Evolutionary conservation across 2,329 filamentous ascomycete genomes (phyloP), one percentile per base, ranked within the genome.

Genomic region (Alternaria dauci): DNA sequence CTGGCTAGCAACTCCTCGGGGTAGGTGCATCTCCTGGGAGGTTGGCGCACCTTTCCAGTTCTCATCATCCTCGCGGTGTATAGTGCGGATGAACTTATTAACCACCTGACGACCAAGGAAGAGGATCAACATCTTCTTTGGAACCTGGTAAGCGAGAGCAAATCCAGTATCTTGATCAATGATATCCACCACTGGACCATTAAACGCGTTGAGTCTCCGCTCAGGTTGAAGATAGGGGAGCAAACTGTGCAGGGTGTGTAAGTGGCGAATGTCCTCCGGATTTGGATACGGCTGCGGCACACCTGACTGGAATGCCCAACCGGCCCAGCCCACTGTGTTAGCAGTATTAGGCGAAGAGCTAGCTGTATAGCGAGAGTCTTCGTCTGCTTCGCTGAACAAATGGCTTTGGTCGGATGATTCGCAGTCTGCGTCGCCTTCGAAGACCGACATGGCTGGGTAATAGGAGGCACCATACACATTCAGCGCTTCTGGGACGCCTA

Each of bases 101-200:
- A 71, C 56, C n/a, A 62, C 36, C 3, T 44, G 30, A 7, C 62
- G 58, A 18, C 69, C 68, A 11, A 70, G 56, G 32, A 70, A 68
- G 18, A 71, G 61, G 8, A 68, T 58, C 8, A 71, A 61, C 23
- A 71, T 20, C 46, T 69, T 69, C 57, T 70, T 70, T 2, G 66
- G 59, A 1, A 70, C 60, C 4, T 46, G 52, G 1, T 54, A 30
- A 8, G 59, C 63, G 5, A 69, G 30, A 0, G 52, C 9, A 1
- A 42, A 28, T 2, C 44, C 44, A 2, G 63, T 65, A 1, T 46
- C 57, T 9, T 59, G 52, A n/a, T 70, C 65, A 7, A 68, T n/a
- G 4, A 71, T 69, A 28, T 70, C 57, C 3, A 71, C 8, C 3
- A 28, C 8, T 0, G 42, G 65, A 1, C 66, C 61, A 1, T 47